Evolutionary conservation across 805 yeast genomes (phyloP).

Genomic region (Wickerhamomyces mucosus): DNA sequence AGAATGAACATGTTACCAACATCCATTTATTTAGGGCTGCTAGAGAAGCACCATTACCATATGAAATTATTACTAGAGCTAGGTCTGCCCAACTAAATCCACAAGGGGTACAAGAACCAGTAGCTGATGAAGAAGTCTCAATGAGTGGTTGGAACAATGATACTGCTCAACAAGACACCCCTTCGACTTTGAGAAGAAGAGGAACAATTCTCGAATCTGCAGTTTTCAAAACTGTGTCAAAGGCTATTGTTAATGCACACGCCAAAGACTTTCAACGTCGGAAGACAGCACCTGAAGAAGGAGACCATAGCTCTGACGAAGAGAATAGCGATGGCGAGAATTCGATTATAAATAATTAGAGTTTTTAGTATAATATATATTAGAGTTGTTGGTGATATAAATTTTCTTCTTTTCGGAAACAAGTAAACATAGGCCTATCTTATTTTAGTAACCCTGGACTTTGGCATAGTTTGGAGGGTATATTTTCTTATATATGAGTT

Average conservation of each 20-base stretch:
- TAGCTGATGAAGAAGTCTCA: not conserved
- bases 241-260: conserved; percentile 64
- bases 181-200: conserved; percentile 12
- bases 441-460: conserved; percentile 59
- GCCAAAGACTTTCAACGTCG: conserved; percentile 68
- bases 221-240: conserved; percentile 35
- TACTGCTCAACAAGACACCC: conserved; percentile 1
- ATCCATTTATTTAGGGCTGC: conserved; percentile 81
- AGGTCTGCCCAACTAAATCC: conserved; percentile 17
- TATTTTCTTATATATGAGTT: conserved; percentile 61
- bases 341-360: conserved; percentile 10
- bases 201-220: conserved; percentile 12
- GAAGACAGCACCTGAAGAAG: conserved; percentile 13
- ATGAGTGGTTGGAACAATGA: not conserved
- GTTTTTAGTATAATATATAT: conserved; percentile 8
- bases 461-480: conserved; percentile 96
- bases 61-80: conserved; percentile 32
- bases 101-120: conserved; percentile 1
- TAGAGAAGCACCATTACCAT: conserved; percentile 81
- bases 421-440: too few relatives aligned
- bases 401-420: not conserved
- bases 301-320: conserved; percentile 18
- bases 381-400: conserved; percentile 3
- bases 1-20: conserved; percentile 91
- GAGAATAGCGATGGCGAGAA: conserved; percentile 24